Percentiles rank a stretch among this genome's conserved stretches.
Evolutionary conservation across 2,329 filamentous ascomycete genomes (phyloP).

Genomic region (Diaporthe citri): DNA sequence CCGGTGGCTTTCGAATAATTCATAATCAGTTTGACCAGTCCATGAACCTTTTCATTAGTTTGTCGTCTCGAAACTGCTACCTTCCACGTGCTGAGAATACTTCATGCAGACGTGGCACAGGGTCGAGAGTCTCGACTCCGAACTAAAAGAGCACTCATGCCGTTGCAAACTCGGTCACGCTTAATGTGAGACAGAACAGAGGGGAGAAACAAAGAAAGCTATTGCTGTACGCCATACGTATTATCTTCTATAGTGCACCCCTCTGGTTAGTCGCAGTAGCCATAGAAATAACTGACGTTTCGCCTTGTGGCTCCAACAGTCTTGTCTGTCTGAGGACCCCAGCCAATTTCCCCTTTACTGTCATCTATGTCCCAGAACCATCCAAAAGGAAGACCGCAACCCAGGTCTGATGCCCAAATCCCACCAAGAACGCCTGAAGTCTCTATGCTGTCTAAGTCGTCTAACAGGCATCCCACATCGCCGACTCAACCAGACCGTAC

Average conservation of each 20-base stretch:
- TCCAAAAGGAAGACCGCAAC: conserved; percentile 2
- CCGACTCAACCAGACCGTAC: not conserved
- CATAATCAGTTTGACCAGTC: not conserved
- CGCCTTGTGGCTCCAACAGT: not conserved
- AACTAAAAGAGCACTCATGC: not conserved
- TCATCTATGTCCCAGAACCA: not conserved
- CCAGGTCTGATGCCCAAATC: not conserved
- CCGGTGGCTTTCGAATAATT: not conserved
- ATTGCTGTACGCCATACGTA: not conserved
- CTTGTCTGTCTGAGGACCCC: not conserved
- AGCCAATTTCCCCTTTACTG: not conserved
- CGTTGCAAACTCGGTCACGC: not conserved
- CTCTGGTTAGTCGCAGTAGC: not conserved
- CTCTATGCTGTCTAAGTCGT: conserved; percentile 27
- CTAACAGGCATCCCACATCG: conserved; percentile 10
- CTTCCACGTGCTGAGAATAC: not conserved
- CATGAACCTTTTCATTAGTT: too few species aligned
- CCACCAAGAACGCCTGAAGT: conserved; percentile 23
- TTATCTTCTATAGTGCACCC: not conserved
- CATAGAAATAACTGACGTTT: not conserved
- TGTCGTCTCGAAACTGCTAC: too few species aligned
- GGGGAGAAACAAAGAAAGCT: too few species aligned
- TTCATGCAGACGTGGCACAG: not conserved
- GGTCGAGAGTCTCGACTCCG: too few species aligned
- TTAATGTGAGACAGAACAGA: not conserved